Evolutionary conservation across 805 yeast species (phyloP).

Genomic region (Pichia eremophila): DNA sequence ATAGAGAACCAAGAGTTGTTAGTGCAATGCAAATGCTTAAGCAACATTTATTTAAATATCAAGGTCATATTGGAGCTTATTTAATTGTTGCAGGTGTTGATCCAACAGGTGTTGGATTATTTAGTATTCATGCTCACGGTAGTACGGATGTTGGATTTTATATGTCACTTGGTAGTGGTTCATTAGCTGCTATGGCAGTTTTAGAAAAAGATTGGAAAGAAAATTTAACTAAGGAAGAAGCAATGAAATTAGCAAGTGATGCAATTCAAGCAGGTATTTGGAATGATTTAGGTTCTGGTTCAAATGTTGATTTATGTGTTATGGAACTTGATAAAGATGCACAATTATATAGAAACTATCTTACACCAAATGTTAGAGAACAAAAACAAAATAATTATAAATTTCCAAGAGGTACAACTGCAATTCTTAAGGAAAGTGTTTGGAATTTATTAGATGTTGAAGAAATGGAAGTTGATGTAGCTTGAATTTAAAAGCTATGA

Average conservation of each 20-base stretch:
- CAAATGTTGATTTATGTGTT: constrained; percentile 94
- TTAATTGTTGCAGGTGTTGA: constrained; percentile 97
- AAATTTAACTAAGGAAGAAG: constrained; percentile 75
- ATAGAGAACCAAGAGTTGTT: constrained; percentile 85
- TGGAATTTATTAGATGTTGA: constrained; percentile 59
- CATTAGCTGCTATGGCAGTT: constrained; percentile 97
- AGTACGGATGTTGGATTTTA: constrained; percentile 94
- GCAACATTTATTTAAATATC: constrained; percentile 93
- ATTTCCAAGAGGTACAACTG: constrained; percentile 92
- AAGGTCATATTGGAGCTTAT: constrained; percentile 96
- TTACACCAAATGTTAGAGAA: constrained; percentile 84
- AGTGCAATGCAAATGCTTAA: constrained; percentile 88
- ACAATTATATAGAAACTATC: constrained; percentile 70
- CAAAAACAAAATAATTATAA: constrained; percentile 75
- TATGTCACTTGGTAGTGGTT: constrained; percentile 91
- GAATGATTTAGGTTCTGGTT: constrained; percentile 98
- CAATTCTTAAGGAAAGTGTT: constrained; percentile 60
- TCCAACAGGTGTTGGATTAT: constrained; percentile 90
- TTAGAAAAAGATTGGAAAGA: constrained; percentile 81
- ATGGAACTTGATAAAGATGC: constrained; percentile 93
- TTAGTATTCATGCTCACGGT: constrained; percentile 95
- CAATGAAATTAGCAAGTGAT: constrained; percentile 80
- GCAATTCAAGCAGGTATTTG: constrained; percentile 98
- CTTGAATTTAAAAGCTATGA: not conserved
- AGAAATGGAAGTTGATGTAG: constrained; percentile 39